These are phyloP conservation scores for Didymella pinodella DNA, from an alignment of 2,329 filamentous ascomycete species.

Conservation along the genomic window DNA sequence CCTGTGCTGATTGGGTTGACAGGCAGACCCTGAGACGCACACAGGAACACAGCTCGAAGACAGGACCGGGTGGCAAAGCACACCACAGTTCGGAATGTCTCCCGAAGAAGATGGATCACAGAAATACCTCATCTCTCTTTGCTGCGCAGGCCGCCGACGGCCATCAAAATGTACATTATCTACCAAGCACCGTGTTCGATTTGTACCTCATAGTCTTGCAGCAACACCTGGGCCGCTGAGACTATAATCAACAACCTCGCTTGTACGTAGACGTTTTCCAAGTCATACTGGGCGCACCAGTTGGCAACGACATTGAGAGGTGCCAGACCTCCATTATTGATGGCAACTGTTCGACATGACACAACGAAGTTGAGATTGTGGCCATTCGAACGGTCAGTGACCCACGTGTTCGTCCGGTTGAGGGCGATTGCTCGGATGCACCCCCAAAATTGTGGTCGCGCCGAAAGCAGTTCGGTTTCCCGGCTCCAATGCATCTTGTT, in stretches of 20 bases:
- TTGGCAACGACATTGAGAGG: background rate
- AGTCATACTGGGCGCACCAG: background rate
- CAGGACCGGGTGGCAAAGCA: conserved; percentile 19
- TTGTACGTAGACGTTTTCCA: background rate
- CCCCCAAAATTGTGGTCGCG: conserved; percentile 1
- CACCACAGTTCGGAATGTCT: conserved; percentile 21
- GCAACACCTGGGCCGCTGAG: background rate
- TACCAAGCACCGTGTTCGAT: conserved; percentile 24
- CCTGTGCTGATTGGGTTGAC: conserved; percentile 28
- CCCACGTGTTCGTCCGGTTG: conserved; percentile 17
- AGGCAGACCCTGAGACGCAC: conserved; percentile 19
- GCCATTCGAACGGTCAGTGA: conserved; percentile 2
- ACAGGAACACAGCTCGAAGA: conserved; percentile 20
- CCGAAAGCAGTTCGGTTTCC: conserved; percentile 3
- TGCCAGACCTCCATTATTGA: background rate
- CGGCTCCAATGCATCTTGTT: background rate
- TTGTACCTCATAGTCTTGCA: conserved; percentile 9
- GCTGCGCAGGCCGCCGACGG: conserved; percentile 29
- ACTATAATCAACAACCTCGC: background rate
- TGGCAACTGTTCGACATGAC: background rate
- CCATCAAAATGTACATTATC: conserved; percentile 32
- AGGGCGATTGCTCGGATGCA: background rate
- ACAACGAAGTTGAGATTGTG: background rate
- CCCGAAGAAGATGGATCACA: conserved; percentile 20
- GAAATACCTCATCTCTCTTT: conserved; percentile 15